A percentile compares a stretch with the other conserved stretches of the same genome.
phyloP scores from a whole-genome alignment of 192 early-diverging fungal species.

The Podila epicladia region DNA sequence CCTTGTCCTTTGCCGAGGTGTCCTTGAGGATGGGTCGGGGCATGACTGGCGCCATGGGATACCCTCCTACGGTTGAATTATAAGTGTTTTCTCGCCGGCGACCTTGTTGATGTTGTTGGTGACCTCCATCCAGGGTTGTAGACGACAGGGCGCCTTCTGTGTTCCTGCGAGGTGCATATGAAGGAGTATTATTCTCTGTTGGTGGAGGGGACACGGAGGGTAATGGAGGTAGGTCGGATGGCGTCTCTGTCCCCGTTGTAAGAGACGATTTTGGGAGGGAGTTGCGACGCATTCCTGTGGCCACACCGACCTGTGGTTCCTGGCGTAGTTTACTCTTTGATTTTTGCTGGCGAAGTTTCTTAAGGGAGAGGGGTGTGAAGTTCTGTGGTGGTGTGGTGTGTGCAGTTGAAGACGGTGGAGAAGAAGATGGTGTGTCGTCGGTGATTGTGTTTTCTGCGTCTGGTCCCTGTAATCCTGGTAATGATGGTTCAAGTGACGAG shows the following conservation, averaged over 20 bases:
- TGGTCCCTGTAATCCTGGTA: not conserved
- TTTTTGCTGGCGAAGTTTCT: slow-evolving; percentile 30
- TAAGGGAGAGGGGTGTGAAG: slow-evolving; percentile 32
- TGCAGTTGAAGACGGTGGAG: not conserved
- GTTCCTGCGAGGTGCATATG: not conserved
- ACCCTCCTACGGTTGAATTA: not conserved
- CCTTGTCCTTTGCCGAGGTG: slow-evolving; percentile 37
- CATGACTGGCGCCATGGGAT: not conserved
- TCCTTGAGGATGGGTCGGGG: slow-evolving; percentile 47
- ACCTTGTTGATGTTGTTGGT: not conserved
- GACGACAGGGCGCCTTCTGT: not conserved
- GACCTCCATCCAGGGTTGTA: not conserved
- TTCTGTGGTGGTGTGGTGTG: slow-evolving; percentile 7
- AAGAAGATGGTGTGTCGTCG: not conserved
- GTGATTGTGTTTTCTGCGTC: not conserved
- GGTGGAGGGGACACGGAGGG: not conserved
- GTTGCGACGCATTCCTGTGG: slow-evolving; percentile 20
- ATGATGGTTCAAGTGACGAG: not conserved
- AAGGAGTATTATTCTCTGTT: too few relatives aligned
- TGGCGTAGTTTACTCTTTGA: slow-evolving; percentile 39
- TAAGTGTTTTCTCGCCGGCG: slow-evolving; percentile 30
- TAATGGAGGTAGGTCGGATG: not conserved
- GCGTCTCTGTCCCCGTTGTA: not conserved
- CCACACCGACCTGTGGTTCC: slow-evolving; percentile 31
- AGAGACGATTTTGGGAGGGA: slow-evolving; percentile 14